Evolutionary conservation across 208 protist species (phyloP).

Genomic region (Trypanosoma scelopori): DNA sequence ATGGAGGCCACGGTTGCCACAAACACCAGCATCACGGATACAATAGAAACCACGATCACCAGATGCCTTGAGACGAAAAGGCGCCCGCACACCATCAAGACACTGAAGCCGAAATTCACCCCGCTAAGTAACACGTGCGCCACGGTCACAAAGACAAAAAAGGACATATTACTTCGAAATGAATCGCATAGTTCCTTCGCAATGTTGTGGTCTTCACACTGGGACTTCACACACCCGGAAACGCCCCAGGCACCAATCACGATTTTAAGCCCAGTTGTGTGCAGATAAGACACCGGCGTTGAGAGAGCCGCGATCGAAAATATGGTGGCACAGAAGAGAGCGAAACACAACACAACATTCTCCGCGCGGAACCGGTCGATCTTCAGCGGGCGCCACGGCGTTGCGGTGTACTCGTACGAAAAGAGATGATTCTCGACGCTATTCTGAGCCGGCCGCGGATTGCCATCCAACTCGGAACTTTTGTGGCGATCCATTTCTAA

Average conservation of each 20-base stretch:
- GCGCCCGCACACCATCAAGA: conserved; percentile 23
- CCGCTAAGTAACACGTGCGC: conserved; percentile 17
- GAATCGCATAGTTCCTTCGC: conserved; percentile 27
- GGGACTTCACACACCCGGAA: conserved; percentile 9
- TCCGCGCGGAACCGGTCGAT: conserved; percentile 37
- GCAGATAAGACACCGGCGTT: conserved; percentile 25
- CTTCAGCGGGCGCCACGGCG: conserved; percentile 32
- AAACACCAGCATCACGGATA: conserved; percentile 32
- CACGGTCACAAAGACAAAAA: conserved; percentile 26
- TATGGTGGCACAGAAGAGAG: conserved; percentile 22
- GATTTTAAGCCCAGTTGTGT: conserved; percentile 15
- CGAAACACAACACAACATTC: conserved; percentile 31
- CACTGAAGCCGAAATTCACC: conserved; percentile 29
- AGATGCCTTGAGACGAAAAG: conserved; percentile 34
- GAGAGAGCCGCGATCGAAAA: conserved; percentile 26
- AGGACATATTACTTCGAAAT: conserved; percentile 20
- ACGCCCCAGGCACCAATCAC: conserved; percentile 15
- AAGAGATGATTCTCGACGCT: conserved; percentile 8
- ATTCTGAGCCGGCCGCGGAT: neutral
- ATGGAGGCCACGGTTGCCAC: conserved; percentile 27
- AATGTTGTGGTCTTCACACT: conserved; percentile 8
- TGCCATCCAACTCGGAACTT: neutral
- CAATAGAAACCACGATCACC: conserved; percentile 21
- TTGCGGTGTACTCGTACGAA: conserved; percentile 34
- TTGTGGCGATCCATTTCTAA: no score